A percentile compares a stretch with the other conserved stretches of the same genome.
Conservation (phyloP, 1,284 basidiomycete genomes). For the Fistulinella cinereoalba region DNA sequence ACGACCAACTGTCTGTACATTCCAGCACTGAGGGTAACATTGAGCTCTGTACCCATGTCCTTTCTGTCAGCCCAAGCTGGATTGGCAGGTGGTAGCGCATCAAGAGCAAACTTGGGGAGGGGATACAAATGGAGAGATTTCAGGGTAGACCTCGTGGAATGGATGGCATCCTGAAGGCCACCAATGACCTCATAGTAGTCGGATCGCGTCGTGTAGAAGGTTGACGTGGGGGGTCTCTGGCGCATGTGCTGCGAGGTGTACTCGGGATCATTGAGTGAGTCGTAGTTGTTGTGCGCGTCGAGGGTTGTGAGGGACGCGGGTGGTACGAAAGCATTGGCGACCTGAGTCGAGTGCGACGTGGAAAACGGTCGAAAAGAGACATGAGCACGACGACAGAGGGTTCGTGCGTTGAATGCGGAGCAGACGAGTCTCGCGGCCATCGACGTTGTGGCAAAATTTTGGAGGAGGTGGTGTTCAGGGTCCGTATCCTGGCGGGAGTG, state of each 20-base stretch:
- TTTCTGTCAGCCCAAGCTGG: slow-evolving; percentile 68
- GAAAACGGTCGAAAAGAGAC: slow-evolving; percentile 6
- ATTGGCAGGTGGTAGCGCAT: slow-evolving; percentile 55
- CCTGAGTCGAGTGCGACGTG: slow-evolving; percentile 5
- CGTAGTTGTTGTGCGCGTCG: slow-evolving; percentile 2
- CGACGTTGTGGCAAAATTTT: slow-evolving; percentile 9
- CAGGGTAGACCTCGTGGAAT: slow-evolving; percentile 57
- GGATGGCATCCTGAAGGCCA: slow-evolving; percentile 65
- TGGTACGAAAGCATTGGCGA: slow-evolving; percentile 5
- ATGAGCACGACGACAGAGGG: not conserved
- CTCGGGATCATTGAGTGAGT: slow-evolving; percentile 6
- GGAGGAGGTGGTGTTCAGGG: slow-evolving; percentile 19
- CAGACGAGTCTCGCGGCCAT: slow-evolving; percentile 5
- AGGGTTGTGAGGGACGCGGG: slow-evolving; percentile 28
- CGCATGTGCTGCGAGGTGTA: slow-evolving; percentile 6
- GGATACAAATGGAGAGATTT: slow-evolving; percentile 71
- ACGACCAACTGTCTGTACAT: slow-evolving; percentile 70
- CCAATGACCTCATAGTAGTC: slow-evolving; percentile 74
- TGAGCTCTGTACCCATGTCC: slow-evolving; percentile 58
- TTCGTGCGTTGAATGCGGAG: slow-evolving; percentile 6
- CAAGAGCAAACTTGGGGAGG: slow-evolving; percentile 68
- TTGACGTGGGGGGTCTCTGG: slow-evolving; percentile 55
- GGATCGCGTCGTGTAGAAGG: slow-evolving; percentile 87
- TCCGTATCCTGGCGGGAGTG: slow-evolving; percentile 3
- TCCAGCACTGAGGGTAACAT: slow-evolving; percentile 62